Base-by-base conservation (phyloP, 352 stramenopile species). In the Phytophthora cactorum region DNA sequence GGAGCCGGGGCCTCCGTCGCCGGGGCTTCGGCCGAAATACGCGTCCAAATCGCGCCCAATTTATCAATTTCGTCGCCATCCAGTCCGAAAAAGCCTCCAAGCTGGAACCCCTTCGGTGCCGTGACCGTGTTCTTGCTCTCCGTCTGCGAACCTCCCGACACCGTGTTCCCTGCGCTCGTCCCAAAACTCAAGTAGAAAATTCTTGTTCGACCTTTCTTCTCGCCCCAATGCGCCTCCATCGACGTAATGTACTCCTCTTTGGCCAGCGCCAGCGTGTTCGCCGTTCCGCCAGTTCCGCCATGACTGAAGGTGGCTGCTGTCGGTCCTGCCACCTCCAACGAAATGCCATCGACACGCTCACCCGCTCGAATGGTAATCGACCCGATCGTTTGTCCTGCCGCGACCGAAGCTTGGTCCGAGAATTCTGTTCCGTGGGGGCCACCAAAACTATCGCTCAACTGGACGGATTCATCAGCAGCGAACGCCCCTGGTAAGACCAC, bases 201-300 rank as follows among this genome's bases (percentile, higher is more conserved):
- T 4, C 46, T 63, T 14, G 63, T 72, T 8, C 52, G 47, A n/a
- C 47, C 63, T 27, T 59, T 61, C 11, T 61, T 62, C 41, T 66
- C 27, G 34, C 14, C 68, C 63, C 63, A 72, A 55, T 75, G 63
- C n/a, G 55, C 63, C 44, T 75, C 68, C 63, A 75, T 75, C 1
- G 63, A 69, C 12, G 44, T 72, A 28, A 75, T 55, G 17, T 69
- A 49, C 25, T 75, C 68, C 0, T 61, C 34, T 17, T 28, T 22
- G 0, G n/a, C 67, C 2, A 73, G 53, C 5, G 27, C 31, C 7
- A 74, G 44, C 1, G 39, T 51, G 8, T 64, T 61, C 11, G 52
- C 44, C 12, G 11, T 53, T 12, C 62, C 68, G 3, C 56, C 56
- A 71, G 6, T 51, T 61, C 61, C 61, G 14, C 68, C 68, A 53